A percentile compares a stretch with the other conserved stretches of the same genome.
Conservation (phyloP, 1,284 basidiomycete species). For the Papiliotrema flavescens region DNA sequence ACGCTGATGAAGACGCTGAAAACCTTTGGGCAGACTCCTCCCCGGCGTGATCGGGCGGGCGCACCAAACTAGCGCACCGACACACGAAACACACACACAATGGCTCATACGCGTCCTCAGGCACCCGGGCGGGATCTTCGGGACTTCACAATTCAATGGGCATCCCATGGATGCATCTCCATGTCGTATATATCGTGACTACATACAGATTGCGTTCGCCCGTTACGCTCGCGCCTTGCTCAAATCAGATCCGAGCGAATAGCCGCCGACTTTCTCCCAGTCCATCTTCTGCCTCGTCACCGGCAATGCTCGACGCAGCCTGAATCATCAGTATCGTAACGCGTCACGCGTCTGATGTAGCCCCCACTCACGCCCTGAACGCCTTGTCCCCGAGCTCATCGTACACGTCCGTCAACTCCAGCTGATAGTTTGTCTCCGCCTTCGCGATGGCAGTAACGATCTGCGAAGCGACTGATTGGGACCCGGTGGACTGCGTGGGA, state of each 20-base stretch:
- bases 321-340: slow-evolving; percentile 22
- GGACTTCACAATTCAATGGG: too few relatives aligned
- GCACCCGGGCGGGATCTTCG: too few relatives aligned
- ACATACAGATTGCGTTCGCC: not conserved
- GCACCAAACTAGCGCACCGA: too few relatives aligned
- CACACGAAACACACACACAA: too few relatives aligned
- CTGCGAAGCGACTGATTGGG: slow-evolving; percentile 57
- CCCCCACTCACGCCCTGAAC: slow-evolving; percentile 60
- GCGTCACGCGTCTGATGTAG: not conserved
- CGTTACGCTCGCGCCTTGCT: slow-evolving; percentile 46
- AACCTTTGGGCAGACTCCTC: too few relatives aligned
- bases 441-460: slow-evolving; percentile 68
- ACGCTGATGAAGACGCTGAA: too few relatives aligned
- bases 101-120: too few relatives aligned
- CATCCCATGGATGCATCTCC: too few relatives aligned
- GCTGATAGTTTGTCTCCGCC: slow-evolving; percentile 76
- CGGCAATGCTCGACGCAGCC: slow-evolving; percentile 78
- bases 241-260: slow-evolving; percentile 80
- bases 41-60: too few relatives aligned
- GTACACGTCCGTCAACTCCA: slow-evolving; percentile 72
- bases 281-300: slow-evolving; percentile 89
- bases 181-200: too few relatives aligned
- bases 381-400: slow-evolving; percentile 83
- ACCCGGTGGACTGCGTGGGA: slow-evolving; percentile 56
- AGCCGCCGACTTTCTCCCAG: slow-evolving; percentile 85